Evolutionary conservation across 805 yeast species (phyloP).

Genomic region (Kuraishia hungarica): DNA sequence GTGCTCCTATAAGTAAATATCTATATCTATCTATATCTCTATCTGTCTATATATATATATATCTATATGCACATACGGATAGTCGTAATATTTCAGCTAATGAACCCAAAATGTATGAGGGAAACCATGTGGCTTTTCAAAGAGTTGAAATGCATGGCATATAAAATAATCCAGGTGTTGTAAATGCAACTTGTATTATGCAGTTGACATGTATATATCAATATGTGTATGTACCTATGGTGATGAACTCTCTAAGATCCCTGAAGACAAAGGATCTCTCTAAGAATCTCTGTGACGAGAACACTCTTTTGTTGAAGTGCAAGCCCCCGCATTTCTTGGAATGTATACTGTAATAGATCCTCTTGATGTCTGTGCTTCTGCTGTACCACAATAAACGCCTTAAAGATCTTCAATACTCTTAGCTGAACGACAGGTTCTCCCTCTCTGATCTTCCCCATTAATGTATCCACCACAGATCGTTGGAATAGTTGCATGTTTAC

Average conservation of each 20-base stretch:
- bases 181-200: not conserved
- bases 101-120: no score
- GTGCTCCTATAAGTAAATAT: no score
- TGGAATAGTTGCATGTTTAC: not conserved
- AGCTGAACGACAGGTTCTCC: conserved; percentile 1
- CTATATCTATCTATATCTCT: no score
- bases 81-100: no score
- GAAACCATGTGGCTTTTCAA: no score
- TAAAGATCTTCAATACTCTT: not conserved
- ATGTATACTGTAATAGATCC: not conserved
- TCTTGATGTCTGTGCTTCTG: not conserved
- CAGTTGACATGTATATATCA: not conserved
- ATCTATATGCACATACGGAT: no score
- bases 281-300: not conserved
- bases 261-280: not conserved
- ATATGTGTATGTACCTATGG: no score
- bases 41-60: no score
- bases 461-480: not conserved
- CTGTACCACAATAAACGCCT: not conserved
- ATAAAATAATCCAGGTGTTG: not conserved
- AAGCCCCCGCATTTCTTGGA: not conserved
- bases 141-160: no score
- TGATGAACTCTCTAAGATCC: no score
- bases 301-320: not conserved
- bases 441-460: not conserved